Conservation (phyloP, 129 eudicot species). For the Artemisia annua region DNA sequence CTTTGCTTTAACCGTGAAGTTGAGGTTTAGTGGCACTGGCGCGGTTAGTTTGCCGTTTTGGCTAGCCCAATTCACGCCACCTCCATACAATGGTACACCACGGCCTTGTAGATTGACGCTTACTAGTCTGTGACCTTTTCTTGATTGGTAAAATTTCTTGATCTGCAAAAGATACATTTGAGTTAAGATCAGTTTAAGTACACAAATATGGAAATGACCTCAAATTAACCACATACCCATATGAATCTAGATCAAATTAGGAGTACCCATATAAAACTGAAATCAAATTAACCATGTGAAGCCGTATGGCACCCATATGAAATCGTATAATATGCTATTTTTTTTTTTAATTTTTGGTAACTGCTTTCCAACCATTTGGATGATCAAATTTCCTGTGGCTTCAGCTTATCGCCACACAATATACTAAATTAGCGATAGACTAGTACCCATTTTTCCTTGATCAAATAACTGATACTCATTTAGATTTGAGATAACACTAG, state of each 20-base stretch:
- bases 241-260: neutral
- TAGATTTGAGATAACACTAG: neutral
- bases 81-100: constrained; percentile 78
- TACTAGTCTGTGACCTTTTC: constrained; percentile 68
- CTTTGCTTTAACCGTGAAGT: constrained; percentile 66
- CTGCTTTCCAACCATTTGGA: too few relatives aligned
- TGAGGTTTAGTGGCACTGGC: constrained; percentile 65
- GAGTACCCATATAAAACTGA: neutral
- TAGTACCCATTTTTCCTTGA: neutral
- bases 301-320: neutral
- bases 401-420: neutral
- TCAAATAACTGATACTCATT: neutral
- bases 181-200: neutral
- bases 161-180: constrained; percentile 43
- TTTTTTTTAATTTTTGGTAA: too few relatives aligned
- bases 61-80: constrained; percentile 55
- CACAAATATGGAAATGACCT: neutral
- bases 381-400: too few relatives aligned
- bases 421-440: neutral
- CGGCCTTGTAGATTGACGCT: constrained; percentile 54
- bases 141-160: constrained; percentile 68
- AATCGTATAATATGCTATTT: neutral
- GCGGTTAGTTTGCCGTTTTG: constrained; percentile 46
- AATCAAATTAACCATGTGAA: neutral
- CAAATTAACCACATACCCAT: neutral